phyloP scores from a whole-genome alignment of 352 stramenopile species.

The Thraustochytrium aureum region DNA sequence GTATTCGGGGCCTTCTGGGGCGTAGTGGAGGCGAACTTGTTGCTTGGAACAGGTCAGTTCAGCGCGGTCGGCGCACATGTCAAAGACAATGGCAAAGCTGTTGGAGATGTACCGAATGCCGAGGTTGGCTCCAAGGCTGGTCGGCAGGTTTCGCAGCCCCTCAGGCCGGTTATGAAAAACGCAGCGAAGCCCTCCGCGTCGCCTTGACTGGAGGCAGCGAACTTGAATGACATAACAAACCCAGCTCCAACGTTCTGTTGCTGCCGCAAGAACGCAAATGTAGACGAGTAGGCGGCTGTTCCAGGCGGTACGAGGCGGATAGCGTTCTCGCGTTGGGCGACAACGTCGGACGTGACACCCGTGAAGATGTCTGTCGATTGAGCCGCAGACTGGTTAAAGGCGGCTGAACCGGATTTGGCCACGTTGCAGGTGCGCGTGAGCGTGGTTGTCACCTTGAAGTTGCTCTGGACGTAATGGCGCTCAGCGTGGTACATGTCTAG shows the following conservation, averaged over 20 bases:
- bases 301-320: no score
- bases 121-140: neutral
- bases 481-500: constrained; percentile 54
- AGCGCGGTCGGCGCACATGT: constrained; percentile 40
- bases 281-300: no score
- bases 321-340: no score
- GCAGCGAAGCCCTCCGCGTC: constrained; percentile 32
- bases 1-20: neutral
- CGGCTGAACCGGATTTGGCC: neutral
- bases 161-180: constrained; percentile 33
- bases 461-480: constrained; percentile 7
- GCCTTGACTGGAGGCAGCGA: neutral
- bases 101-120: constrained; percentile 27
- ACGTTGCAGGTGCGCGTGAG: constrained; percentile 40
- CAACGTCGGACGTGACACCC: no score
- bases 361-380: no score
- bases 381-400: neutral
- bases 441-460: constrained; percentile 43
- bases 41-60: constrained; percentile 15
- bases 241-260: constrained; percentile 48
- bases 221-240: constrained; percentile 40
- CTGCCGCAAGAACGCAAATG: neutral
- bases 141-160: constrained; percentile 23
- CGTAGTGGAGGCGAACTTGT: constrained; percentile 22
- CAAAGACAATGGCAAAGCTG: constrained; percentile 46